Base-by-base conservation (phyloP, 768 basidiomycete species). In the Naganishia onofrii region DNA sequence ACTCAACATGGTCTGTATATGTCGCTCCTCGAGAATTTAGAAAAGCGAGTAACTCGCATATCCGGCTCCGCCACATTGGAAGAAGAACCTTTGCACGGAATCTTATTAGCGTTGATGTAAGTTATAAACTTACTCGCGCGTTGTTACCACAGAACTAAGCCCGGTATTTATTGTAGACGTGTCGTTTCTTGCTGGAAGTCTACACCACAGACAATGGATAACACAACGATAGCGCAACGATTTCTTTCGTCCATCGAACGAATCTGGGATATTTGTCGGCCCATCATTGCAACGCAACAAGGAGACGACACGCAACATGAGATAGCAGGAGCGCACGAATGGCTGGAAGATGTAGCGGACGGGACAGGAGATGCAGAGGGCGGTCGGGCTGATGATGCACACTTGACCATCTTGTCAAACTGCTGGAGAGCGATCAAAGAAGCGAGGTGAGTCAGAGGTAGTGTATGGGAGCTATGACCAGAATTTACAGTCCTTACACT, bases 341-440 rank as follows among this genome's bases (percentile, higher is more conserved):
- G 77, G 15, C 68, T 79, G 17, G 69, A 70, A 0, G 71, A 56
- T 2, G 71, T 31, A 10, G 74, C 68, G 19, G 73, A 52, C 34
- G 70, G 34, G 23, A 71, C 44, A 3, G 72, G 72, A n/a, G 74
- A 67, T 21, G 57, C 15, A n/a, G 15, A 58, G 21, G 57, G 19
- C 71, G 75, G 10, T 74, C 73, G 32, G 73, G 66, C 12, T 5
- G 60, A 57, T 8, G 68, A 70, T 44, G 76, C 74, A 67, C 74
- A 76, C 66, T 74, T 77, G 13, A 72, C 67, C 8, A 63, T 81
- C 6, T 52, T 81, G 13, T 77, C 76, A 1, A 79, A 76, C 29
- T 78, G 77, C 58, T 81, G 78, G 78, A 66, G 80, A 54, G 80
- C 78, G 9, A 79, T 76, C n/a, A 78, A 74, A 42, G 76, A 78